Base-by-base conservation (phyloP, 768 basidiomycete species). In the Termitomyces titanicus region DNA sequence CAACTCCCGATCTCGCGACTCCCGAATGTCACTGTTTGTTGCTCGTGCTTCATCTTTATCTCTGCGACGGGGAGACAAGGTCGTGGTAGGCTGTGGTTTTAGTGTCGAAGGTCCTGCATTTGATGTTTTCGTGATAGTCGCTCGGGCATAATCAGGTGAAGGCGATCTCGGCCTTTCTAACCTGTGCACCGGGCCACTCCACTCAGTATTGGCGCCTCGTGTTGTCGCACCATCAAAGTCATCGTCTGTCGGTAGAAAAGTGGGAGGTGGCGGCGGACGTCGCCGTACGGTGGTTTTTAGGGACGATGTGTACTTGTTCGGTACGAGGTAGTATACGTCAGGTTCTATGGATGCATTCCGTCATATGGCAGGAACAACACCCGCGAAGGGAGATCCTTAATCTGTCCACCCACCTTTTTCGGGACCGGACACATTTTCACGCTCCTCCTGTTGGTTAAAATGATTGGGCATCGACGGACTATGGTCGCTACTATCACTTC, bases 171-270 rank as follows among this genome's bases (percentile, higher is more conserved):
- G 27, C 29, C 47, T 44, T 20, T 53, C 47, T 1, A 33, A 27
- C 29, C 27, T 53, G 47, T 29, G 61, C 46, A 48, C 54, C 37
- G 55, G 58, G 17, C 49, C 57, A 33, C 59, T 62, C 64, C 64
- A 61, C 42, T 62, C 66, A 5, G 66, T 60, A 31, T 55, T 57
- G 29, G 55, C 61, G 10, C 63, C 66, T 44, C 66, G 63, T 20
- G 68, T 65, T 12, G 66, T 67, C n/a, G 60, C 57, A 27, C 70
- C 74, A 58, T 78, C 75, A 48, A 76, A 76, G 53, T 76, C 69
- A 47, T 77, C 74, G 35, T 70, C 67, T 31, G 74, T 67, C 12
- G 74, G 72, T 20, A 70, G 58, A n/a, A 72, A 73, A 25, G 73
- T 72, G 6, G 70, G 20, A 31, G 22, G 8, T 3, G 50, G 70